Base-by-base conservation (phyloP, 805 yeast genomes). In the Zygosaccharomyces kombuchaensis region DNA sequence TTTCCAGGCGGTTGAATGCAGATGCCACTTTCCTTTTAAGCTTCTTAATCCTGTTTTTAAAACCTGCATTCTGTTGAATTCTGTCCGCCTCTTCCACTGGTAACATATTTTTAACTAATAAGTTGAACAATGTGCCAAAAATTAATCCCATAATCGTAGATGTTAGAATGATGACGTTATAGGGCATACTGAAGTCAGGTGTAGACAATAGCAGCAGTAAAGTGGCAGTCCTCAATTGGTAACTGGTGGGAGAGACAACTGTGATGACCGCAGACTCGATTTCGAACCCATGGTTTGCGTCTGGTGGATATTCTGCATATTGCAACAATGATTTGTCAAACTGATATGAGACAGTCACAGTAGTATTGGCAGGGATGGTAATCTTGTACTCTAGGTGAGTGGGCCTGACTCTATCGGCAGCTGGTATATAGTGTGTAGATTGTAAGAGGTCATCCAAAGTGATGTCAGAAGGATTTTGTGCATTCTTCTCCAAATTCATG, bases 161-260 rank as follows among this genome's bases (percentile, higher is more conserved):
- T 0, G 98, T 87, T 51, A 93, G 72, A 37, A 93, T 93, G 50
- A 93, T 91, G 34, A 93, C 99, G 58, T 93, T 93, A 64, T 93
- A 93, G 0, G 99, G 99, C 99, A 93, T 93, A 51, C 96, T 86
- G 67, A 93, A 93, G 68, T 93, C 99, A 0, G 99, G 99, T 0
- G 98, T 93, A 2, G 99, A 96, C 43, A 93, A 73, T 0, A 93
- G 80, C 40, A 93, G 71, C 47, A 93, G 71, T 35, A 90, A 75
- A n/a, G 97, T 85, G 4, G 96, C 79, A 0, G 98, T 87, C 60
- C 98, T 76, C 50, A 82, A 56, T 48, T 77, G 73, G 55, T 84
- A 82, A 6, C 49, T 34, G 9, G 25, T 55, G 46, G 70, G 71
- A 9, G 66, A 63, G 7, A 81, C 43, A 0, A 87, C 77, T 2